phyloP scores from a whole-genome alignment of 2,329 filamentous ascomycete species.

The Xylaria sp. region DNA sequence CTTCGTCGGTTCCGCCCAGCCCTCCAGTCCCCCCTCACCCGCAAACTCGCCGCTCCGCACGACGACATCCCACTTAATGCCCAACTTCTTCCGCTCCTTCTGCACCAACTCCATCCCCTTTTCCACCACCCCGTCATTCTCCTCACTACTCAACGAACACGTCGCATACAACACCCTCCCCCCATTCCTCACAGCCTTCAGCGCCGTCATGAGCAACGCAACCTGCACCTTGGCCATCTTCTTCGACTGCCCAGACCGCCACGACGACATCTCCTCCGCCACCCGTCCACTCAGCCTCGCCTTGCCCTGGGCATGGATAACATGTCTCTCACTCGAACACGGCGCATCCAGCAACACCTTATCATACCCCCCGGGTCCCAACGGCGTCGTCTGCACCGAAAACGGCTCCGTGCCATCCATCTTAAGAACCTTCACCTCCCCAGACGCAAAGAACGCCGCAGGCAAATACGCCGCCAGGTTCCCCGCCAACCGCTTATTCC shows the following conservation, averaged over 20 bases:
- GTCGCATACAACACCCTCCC: slow-evolving; percentile 38
- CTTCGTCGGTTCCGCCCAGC: slow-evolving; percentile 31
- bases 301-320: slow-evolving; percentile 34
- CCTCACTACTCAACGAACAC: slow-evolving; percentile 35
- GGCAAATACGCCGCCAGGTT: slow-evolving; percentile 29
- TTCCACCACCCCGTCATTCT: slow-evolving; percentile 39
- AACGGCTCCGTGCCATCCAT: slow-evolving; percentile 27
- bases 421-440: slow-evolving; percentile 24
- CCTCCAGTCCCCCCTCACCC: slow-evolving; percentile 17
- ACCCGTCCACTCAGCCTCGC: slow-evolving; percentile 29
- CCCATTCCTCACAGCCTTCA: slow-evolving; percentile 32
- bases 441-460: slow-evolving; percentile 19
- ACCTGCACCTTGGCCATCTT: slow-evolving; percentile 32
- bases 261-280: slow-evolving; percentile 35
- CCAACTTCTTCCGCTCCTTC: slow-evolving; percentile 35
- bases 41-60: slow-evolving; percentile 27
- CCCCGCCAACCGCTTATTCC: slow-evolving; percentile 30
- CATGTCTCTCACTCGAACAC: slow-evolving; percentile 38
- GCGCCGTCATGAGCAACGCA: slow-evolving; percentile 35
- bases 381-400: slow-evolving; percentile 25
- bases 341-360: slow-evolving; percentile 38
- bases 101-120: slow-evolving; percentile 31
- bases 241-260: slow-evolving; percentile 34
- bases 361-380: slow-evolving; percentile 34
- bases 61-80: slow-evolving; percentile 28